Evolutionary conservation across 345 rosid species (phyloP).

Genomic region (Trapa bicornis): DNA sequence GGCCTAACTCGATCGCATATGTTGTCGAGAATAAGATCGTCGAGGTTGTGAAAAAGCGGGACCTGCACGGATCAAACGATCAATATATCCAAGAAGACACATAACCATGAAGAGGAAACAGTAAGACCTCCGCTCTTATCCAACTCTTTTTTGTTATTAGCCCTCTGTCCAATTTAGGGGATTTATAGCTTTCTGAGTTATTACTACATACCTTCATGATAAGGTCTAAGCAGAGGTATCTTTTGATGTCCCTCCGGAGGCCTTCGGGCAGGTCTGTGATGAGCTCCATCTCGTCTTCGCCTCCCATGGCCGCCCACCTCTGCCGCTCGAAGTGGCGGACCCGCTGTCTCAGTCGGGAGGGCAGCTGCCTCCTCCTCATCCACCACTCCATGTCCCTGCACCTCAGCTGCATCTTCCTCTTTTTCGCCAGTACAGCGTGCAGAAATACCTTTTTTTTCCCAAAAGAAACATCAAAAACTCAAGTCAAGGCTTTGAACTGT

Average conservation of each 20-base stretch:
- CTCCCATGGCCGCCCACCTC: constrained; percentile 65
- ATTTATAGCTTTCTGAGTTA: neutral
- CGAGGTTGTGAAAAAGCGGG: constrained; percentile 65
- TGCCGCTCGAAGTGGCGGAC: constrained; percentile 70
- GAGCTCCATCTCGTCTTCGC: constrained; percentile 60
- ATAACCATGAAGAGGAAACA: neutral
- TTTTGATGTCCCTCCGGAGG: constrained; percentile 75
- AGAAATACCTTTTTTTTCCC: constrained; percentile 48
- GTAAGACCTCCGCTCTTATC: too few species aligned
- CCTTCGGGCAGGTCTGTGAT: constrained; percentile 82
- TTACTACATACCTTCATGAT: constrained; percentile 41
- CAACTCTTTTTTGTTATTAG: too few species aligned
- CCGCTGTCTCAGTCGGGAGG: constrained; percentile 58
- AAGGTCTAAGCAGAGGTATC: constrained; percentile 74
- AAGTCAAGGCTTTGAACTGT: neutral
- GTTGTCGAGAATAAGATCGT: constrained; percentile 81
- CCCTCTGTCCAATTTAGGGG: too few species aligned
- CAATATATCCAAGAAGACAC: neutral
- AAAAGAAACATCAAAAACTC: neutral
- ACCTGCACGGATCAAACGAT: constrained; percentile 30
- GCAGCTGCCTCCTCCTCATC: constrained; percentile 88
- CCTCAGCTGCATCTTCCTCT: constrained; percentile 69
- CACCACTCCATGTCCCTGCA: constrained; percentile 84
- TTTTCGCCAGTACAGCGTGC: constrained; percentile 69
- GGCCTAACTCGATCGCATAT: constrained; percentile 74